Evolutionary conservation across 306 rosid genomes (phyloP).

Genomic region (Vigna mungo): DNA sequence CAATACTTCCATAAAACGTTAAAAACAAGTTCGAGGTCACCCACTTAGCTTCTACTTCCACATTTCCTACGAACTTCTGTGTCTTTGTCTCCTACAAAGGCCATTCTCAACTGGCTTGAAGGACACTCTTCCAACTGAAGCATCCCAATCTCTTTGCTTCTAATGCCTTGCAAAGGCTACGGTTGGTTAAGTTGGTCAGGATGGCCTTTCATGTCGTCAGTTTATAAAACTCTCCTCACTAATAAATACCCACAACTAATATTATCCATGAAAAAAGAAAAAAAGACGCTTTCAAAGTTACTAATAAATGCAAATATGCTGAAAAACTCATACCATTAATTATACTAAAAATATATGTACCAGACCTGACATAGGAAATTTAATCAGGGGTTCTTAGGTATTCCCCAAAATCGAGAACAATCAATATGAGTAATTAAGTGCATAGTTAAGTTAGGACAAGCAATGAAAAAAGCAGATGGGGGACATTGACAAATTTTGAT

Average conservation of each 20-base stretch:
- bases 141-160: conserved; percentile 37
- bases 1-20: conserved; percentile 51
- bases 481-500: conserved; percentile 24
- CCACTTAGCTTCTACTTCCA: conserved; percentile 41
- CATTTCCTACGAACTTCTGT: conserved; percentile 23
- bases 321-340: conserved; percentile 20
- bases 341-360: neutral
- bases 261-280: no score
- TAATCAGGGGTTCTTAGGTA: neutral
- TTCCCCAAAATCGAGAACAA: no score
- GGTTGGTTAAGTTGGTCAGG: conserved; percentile 28
- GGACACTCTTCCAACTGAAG: conserved; percentile 45
- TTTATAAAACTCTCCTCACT: no score
- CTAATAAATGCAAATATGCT: conserved; percentile 15
- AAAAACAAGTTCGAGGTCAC: conserved; percentile 51
- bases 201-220: no score
- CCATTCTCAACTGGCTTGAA: conserved; percentile 36
- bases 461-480: conserved; percentile 32
- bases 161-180: conserved; percentile 34
- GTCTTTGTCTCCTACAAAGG: conserved; percentile 47
- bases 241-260: no score
- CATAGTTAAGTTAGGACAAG: conserved; percentile 12
- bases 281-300: neutral
- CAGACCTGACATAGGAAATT: neutral
- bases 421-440: conserved; percentile 14